Base-by-base conservation (phyloP, 1,284 basidiomycete species). In the Sphaerobolus stellatus region DNA sequence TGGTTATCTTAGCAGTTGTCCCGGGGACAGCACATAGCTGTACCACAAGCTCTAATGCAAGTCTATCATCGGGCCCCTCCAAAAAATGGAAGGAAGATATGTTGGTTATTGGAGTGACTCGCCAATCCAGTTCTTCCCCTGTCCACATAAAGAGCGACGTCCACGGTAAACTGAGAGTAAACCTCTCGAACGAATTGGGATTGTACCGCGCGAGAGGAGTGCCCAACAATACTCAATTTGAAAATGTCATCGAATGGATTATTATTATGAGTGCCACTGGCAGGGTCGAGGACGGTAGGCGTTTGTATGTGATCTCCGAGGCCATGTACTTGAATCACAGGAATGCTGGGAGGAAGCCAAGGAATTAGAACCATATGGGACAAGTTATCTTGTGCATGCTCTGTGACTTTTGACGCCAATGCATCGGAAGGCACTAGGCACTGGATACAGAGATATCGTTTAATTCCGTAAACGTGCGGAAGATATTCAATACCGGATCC, bases 351-450 rank as follows among this genome's bases (percentile, higher is more conserved):
- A 30, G 75, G 62, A 60, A 80, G 75, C 94, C 94, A 97, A 0
- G 94, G 92, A 2, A 97, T 60, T 47, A 96, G 75, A 50, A 95
- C 77, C 71, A 97, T 77, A 61, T 96, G 83, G 2, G 89, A 81
- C 2, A 71, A 73, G 4, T 76, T 71, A 31, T 83, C 78, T 16
- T 70, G 66, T 1, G 82, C 88, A 59, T 91, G 86, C 11, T 80
- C 74, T 1, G 82, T 72, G n/a, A 96, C 85, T 18, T 82, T 82
- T 0, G 73, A 64, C 0, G 89, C 71, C 68, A 89, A 94, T 52
- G 88, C 84, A 41, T 90, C 86, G 34, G 81, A 75, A 18, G 76
- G 71, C n/a, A 85, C 80, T 87, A 76, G 22, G 77, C 73, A 6
- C 79, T 71, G 9, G 69, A 69, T 43, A 86, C 75, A 1, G 77